Conservation (phyloP, 2,329 filamentous ascomycete species). For the Arthroderma uncinatum region DNA sequence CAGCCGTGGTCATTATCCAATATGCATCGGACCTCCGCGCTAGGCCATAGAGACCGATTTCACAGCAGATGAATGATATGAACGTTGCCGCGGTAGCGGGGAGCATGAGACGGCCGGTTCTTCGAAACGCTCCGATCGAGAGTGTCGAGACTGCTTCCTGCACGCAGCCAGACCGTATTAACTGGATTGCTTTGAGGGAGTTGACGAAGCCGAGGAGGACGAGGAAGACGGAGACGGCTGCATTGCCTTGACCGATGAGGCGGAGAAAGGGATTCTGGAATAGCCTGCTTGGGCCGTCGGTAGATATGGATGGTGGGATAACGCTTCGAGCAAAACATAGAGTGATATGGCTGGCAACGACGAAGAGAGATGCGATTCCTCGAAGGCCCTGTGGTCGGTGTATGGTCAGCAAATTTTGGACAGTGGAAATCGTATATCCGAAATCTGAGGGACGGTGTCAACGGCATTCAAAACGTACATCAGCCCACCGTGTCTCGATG, state of each 20-base stretch:
- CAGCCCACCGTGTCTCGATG: slow-evolving; percentile 8
- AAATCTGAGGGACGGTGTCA: neutral
- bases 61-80: slow-evolving; percentile 45
- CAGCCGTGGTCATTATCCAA: slow-evolving; percentile 46
- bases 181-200: slow-evolving; percentile 49
- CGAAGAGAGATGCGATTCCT: slow-evolving; percentile 44
- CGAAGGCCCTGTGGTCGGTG: slow-evolving; percentile 39
- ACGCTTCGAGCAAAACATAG: slow-evolving; percentile 43
- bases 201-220: slow-evolving; percentile 56
- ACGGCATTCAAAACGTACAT: neutral
- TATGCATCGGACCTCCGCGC: slow-evolving; percentile 48
- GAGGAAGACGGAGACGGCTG: slow-evolving; percentile 56
- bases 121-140: slow-evolving; percentile 47
- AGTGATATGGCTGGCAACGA: slow-evolving; percentile 45
- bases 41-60: slow-evolving; percentile 48
- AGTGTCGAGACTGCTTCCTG: slow-evolving; percentile 45
- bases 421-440: neutral
- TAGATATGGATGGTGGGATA: slow-evolving; percentile 38
- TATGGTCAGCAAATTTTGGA: neutral
- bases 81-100: slow-evolving; percentile 46
- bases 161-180: slow-evolving; percentile 44
- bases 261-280: slow-evolving; percentile 51
- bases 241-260: slow-evolving; percentile 49
- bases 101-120: slow-evolving; percentile 48
- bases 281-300: slow-evolving; percentile 38